These are phyloP conservation scores for Russula emetica DNA, from an alignment of 768 basidiomycete species.

Conservation along the genomic window DNA sequence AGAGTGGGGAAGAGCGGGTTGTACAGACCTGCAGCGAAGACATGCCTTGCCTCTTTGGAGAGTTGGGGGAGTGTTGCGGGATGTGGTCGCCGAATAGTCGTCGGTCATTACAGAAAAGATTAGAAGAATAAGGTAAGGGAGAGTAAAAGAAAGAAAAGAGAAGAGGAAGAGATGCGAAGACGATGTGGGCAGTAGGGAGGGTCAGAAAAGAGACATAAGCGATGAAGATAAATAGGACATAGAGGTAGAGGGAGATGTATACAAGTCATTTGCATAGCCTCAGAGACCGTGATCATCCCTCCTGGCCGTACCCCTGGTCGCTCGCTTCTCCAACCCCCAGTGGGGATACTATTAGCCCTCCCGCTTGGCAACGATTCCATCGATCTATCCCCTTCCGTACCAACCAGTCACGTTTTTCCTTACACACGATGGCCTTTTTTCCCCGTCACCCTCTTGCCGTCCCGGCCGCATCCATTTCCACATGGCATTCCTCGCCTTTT, in stretches of 20 bases:
- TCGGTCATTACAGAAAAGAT: slow-evolving; percentile 28
- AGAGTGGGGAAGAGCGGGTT: neutral
- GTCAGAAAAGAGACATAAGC: slow-evolving; percentile 25
- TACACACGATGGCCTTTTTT: slow-evolving; percentile 19
- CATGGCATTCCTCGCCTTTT: slow-evolving; percentile 1
- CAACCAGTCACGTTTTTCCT: neutral
- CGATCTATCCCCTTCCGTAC: slow-evolving; percentile 3
- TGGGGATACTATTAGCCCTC: slow-evolving; percentile 3
- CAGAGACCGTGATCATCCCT: slow-evolving; percentile 5
- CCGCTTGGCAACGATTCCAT: slow-evolving; percentile 3
- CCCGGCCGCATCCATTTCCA: slow-evolving; percentile 2
- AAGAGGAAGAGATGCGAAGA: slow-evolving; percentile 15
- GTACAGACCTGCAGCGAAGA: slow-evolving; percentile 29
- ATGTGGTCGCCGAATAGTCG: slow-evolving; percentile 19
- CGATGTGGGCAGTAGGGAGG: slow-evolving; percentile 18
- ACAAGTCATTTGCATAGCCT: slow-evolving; percentile 21
- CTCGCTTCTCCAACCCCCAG: slow-evolving; percentile 1
- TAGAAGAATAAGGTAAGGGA: slow-evolving; percentile 25
- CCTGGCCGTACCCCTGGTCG: slow-evolving; percentile 8
- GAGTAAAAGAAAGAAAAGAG: slow-evolving; percentile 19
- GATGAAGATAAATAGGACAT: slow-evolving; percentile 28
- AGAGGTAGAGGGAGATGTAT: slow-evolving; percentile 11
- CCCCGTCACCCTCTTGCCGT: slow-evolving; percentile 15
- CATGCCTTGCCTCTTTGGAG: slow-evolving; percentile 29
- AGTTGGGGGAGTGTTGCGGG: slow-evolving; percentile 24